phyloP scores from a whole-genome alignment of 768 basidiomycete genomes.

The Suillus decipiens region DNA sequence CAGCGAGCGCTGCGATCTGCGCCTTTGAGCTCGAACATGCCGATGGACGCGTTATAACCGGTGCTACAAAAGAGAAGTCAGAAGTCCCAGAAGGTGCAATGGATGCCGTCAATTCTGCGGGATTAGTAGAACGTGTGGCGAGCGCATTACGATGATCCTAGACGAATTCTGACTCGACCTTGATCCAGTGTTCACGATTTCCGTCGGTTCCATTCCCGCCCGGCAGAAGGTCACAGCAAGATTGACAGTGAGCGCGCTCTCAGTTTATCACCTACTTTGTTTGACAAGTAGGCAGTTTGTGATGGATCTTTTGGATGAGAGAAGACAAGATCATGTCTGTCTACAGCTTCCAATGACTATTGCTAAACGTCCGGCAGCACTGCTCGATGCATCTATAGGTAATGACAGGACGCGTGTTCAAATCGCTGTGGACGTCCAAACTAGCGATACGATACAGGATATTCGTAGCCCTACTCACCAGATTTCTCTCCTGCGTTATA shows the following conservation, averaged over 20 bases:
- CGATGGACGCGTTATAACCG: slow-evolving; percentile 44
- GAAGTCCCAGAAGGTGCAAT: slow-evolving; percentile 42
- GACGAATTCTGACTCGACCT: neutral
- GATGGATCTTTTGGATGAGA: slow-evolving; percentile 54
- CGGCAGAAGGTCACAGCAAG: slow-evolving; percentile 38
- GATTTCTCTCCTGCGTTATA: slow-evolving; percentile 37
- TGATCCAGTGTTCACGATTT: slow-evolving; percentile 54
- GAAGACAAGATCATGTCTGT: slow-evolving; percentile 46
- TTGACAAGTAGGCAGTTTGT: slow-evolving; percentile 40
- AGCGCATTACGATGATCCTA: neutral
- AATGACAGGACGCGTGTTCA: slow-evolving; percentile 37
- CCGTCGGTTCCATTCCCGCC: slow-evolving; percentile 54
- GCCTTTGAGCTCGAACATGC: slow-evolving; percentile 50
- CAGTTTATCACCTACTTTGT: neutral
- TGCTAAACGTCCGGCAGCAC: slow-evolving; percentile 45
- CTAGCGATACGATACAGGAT: slow-evolving; percentile 41
- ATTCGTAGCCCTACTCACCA: slow-evolving; percentile 49
- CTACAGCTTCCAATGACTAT: slow-evolving; percentile 54
- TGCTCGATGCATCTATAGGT: slow-evolving; percentile 34
- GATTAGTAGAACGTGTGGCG: slow-evolving; percentile 48
- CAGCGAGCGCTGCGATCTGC: slow-evolving; percentile 52
- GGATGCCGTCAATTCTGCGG: slow-evolving; percentile 41
- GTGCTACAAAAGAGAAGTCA: slow-evolving; percentile 49
- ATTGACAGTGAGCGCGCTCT: slow-evolving; percentile 40
- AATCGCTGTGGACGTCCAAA: slow-evolving; percentile 52